A percentile compares a stretch with the other conserved stretches of the same genome.
Conservation (phyloP, 805 yeast genomes). For the Myxozyma geophila region DNA sequence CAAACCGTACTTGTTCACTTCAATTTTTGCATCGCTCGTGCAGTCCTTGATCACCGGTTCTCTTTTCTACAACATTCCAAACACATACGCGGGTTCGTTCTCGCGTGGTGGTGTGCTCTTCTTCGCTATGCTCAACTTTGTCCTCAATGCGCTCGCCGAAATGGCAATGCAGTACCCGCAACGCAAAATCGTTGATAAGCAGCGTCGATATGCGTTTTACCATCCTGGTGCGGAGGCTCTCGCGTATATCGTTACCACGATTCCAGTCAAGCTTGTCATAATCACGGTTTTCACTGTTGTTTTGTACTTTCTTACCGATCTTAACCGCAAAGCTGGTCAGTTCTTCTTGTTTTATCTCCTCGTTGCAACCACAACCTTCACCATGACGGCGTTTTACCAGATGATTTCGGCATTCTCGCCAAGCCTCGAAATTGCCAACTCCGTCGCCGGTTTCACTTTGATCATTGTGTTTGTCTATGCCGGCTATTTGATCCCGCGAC, state of each 20-base stretch:
- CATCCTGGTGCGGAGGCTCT: constrained; percentile 69
- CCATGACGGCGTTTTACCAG: constrained; percentile 61
- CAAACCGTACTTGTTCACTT: constrained; percentile 54
- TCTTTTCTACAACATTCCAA: constrained; percentile 59
- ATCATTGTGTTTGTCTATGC: constrained; percentile 51
- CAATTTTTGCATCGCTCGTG: constrained; percentile 53
- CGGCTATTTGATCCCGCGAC: constrained; percentile 56
- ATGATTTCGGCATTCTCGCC: constrained; percentile 47
- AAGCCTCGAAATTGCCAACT: constrained; percentile 49
- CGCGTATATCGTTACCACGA: constrained; percentile 63
- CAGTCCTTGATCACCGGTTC: constrained; percentile 69
- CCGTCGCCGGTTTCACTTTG: constrained; percentile 53
- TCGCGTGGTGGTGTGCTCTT: constrained; percentile 70
- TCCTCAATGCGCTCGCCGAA: constrained; percentile 53
- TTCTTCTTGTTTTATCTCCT: constrained; percentile 59
- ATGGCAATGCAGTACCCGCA: constrained; percentile 51
- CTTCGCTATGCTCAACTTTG: constrained; percentile 54
- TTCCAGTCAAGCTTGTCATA: constrained; percentile 55
- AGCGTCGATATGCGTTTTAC: constrained; percentile 60
- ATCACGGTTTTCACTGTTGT: constrained; percentile 55
- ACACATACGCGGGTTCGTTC: constrained; percentile 60
- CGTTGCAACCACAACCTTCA: constrained; percentile 51
- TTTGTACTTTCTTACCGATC: constrained; percentile 59
- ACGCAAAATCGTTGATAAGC: constrained; percentile 64
- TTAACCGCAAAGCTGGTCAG: constrained; percentile 57